Evolutionary conservation across 2,329 filamentous ascomycete species (phyloP).

Genomic region (Claviceps digitariae): DNA sequence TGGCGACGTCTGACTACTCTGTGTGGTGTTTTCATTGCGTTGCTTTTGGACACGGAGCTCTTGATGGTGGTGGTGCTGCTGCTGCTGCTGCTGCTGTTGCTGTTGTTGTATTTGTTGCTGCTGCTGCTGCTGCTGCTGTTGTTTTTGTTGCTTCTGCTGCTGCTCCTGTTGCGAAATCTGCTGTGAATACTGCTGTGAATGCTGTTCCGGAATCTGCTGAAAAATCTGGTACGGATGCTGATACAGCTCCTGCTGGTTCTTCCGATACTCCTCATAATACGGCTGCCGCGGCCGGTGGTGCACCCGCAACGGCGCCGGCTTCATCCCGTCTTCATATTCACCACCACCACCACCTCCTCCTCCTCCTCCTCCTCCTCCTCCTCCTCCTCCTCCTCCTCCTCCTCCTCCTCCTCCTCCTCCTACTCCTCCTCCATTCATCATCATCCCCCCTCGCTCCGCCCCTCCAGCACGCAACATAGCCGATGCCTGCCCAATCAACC

Average conservation of each 20-base stretch:
- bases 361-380: background rate
- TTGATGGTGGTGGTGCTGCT: slow-evolving; percentile 5
- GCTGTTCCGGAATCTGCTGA: background rate
- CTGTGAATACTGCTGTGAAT: background rate
- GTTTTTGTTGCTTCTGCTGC: background rate
- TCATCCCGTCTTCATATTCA: slow-evolving; percentile 1
- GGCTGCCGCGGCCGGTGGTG: slow-evolving; percentile 2
- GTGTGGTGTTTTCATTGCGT: background rate
- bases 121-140: background rate
- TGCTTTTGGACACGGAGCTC: slow-evolving; percentile 9
- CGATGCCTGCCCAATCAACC: slow-evolving; percentile 19
- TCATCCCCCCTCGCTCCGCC: slow-evolving; percentile 11
- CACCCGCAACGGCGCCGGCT: slow-evolving; percentile 1
- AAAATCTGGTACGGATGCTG: background rate
- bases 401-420: background rate
- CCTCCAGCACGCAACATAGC: slow-evolving; percentile 23
- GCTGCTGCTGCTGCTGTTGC: background rate
- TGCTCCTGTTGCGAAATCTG: background rate
- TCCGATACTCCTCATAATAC: slow-evolving; percentile 5
- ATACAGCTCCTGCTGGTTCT: slow-evolving; percentile 1
- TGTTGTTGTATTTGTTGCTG: background rate
- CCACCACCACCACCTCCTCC: background rate
- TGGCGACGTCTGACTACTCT: slow-evolving; percentile 11
- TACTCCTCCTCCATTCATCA: no score
- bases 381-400: background rate